A percentile compares a stretch with the other conserved stretches of the same genome.
Evolutionary conservation across 495 filamentous ascomycete genomes (phyloP).

Genomic region (Aspergillus asperescens): DNA sequence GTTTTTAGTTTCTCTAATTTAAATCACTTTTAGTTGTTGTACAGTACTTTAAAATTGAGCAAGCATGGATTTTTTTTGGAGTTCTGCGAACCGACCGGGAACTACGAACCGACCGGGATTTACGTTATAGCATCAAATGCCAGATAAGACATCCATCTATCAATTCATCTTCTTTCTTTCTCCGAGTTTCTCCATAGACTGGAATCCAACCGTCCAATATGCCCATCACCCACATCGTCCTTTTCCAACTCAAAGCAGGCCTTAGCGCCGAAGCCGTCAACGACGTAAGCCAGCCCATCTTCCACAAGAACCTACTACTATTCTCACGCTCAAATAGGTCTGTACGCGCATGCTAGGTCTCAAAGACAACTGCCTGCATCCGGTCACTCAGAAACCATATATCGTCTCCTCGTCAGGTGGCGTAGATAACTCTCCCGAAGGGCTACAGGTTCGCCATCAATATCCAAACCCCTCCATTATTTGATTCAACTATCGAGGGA

Average conservation of each 20-base stretch:
- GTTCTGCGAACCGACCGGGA: no score
- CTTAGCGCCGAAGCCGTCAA: constrained; percentile 35
- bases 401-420: constrained; percentile 57
- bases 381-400: constrained; percentile 36
- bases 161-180: background rate
- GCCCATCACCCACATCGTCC: constrained; percentile 52
- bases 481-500: background rate
- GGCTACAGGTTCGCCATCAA: constrained; percentile 48
- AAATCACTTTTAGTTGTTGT: no score
- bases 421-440: constrained; percentile 59
- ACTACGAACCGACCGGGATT: no score
- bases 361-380: constrained; percentile 41
- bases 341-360: constrained; percentile 34
- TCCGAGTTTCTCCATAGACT: background rate
- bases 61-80: no score
- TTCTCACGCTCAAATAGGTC: constrained; percentile 14
- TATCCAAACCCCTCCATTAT: background rate
- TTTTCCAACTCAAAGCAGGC: constrained; percentile 56
- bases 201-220: background rate
- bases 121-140: no score
- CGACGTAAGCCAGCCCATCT: constrained; percentile 33
- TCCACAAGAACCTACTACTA: background rate
- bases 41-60: no score
- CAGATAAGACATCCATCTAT: background rate
- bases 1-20: no score